These are phyloP conservation scores for Polysphondylium violaceum DNA, from an alignment of 78 protist genomes.

Conservation along the genomic window DNA sequence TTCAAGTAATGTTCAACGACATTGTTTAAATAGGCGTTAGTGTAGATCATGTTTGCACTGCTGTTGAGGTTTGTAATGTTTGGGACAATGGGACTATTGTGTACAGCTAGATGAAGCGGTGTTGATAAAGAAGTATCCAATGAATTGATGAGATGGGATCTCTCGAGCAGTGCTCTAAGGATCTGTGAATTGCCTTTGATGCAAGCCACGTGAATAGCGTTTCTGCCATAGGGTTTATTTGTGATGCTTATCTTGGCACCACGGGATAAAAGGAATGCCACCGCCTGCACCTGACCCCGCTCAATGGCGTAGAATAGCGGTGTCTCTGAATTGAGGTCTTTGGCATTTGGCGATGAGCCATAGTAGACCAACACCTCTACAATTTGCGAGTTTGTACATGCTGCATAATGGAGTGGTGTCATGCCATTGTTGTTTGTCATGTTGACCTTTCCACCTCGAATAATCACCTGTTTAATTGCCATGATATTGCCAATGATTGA, in stretches of 20 bases:
- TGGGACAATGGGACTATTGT: conserved; percentile 11
- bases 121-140: conserved; percentile 27
- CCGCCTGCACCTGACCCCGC: conserved; percentile 39
- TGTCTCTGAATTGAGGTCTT: conserved; percentile 46
- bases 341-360: conserved; percentile 32
- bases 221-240: conserved; percentile 30
- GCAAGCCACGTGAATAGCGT: conserved; percentile 56
- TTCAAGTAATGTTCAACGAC: conserved; percentile 32
- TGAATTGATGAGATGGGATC: conserved; percentile 21
- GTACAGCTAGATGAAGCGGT: conserved; percentile 53
- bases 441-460: conserved; percentile 60
- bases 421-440: conserved; percentile 31
- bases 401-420: conserved; percentile 78
- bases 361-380: conserved; percentile 48
- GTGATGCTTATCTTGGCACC: conserved; percentile 35
- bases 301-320: conserved; percentile 63
- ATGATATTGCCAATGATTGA: conserved; percentile 46
- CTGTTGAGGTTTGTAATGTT: not conserved
- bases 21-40: not conserved
- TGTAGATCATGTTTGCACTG: not conserved
- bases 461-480: conserved; percentile 37
- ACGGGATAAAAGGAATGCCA: conserved; percentile 16
- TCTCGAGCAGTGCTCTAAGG: conserved; percentile 22
- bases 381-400: conserved; percentile 47
- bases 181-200: conserved; percentile 59